A percentile compares a stretch with the other conserved stretches of the same genome.
These are phyloP conservation scores for Neophaeococcomyces mojaviensis DNA, from an alignment of 2,329 filamentous ascomycete genomes.

Conservation along the genomic window DNA sequence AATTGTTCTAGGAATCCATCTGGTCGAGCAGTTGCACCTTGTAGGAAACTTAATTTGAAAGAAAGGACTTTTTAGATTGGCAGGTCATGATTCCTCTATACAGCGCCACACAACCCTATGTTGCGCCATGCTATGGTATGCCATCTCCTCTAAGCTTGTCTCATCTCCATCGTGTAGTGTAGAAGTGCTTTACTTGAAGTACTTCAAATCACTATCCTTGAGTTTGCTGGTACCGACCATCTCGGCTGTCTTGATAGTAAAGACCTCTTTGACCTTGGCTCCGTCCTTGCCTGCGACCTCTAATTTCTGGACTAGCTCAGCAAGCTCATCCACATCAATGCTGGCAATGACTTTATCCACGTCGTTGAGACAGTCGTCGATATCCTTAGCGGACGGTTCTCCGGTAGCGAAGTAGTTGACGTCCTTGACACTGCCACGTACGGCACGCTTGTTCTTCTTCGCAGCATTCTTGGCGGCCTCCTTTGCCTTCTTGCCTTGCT, in stretches of 20 bases:
- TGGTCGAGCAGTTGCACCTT: too few relatives aligned
- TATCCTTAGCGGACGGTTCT: constrained; percentile 59
- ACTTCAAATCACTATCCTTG: constrained; percentile 73
- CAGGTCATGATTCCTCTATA: too few relatives aligned
- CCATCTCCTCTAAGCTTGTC: too few relatives aligned
- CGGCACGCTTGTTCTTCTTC: constrained; percentile 99
- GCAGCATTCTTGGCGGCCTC: constrained; percentile 97
- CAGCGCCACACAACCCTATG: too few relatives aligned
- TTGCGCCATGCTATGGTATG: too few relatives aligned
- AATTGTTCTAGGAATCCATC: too few relatives aligned
- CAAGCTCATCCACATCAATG: constrained; percentile 86
- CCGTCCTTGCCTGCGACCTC: constrained; percentile 67
- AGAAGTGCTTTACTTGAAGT: constrained; percentile 26
- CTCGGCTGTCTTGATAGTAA: constrained; percentile 67
- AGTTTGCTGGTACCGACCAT: constrained; percentile 77
- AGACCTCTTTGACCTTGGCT: constrained; percentile 77
- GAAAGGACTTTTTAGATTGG: too few relatives aligned
- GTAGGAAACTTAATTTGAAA: too few relatives aligned
- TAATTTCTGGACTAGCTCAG: constrained; percentile 71
- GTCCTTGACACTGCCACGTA: constrained; percentile 90
- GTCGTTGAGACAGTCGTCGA: constrained; percentile 76
- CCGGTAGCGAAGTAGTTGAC: constrained; percentile 83
- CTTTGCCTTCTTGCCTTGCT: constrained; percentile 88
- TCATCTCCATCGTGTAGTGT: too few relatives aligned
- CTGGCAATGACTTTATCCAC: constrained; percentile 81